Evolutionary conservation across 83 land plant genomes (phyloP), one percentile per base, ranked within the genome.

Genomic region (Picea abies): DNA sequence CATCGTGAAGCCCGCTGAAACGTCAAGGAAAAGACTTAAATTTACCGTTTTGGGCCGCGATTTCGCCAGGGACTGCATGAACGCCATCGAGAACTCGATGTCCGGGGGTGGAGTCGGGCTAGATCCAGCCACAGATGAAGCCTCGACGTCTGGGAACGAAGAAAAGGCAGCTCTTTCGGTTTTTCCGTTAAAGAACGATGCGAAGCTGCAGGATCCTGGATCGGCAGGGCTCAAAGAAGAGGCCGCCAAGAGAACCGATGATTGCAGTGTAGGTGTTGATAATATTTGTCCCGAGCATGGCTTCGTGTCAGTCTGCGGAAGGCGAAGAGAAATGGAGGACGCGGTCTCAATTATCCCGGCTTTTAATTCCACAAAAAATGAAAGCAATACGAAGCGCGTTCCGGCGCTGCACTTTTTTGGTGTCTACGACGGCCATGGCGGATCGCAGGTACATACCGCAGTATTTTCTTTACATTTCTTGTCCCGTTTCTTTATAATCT

Each of bases 371-470:
- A 41, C 22, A 0, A 52, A 23, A 14, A 56, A 56, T 80, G 81
- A 23, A 80, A 37, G 16, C 15, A 20, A 60, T 60, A 26, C 68
- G 12, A 52, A 8, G 39, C 0, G 41, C 39, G 37, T 6, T 11
- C 17, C 29, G 16, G 87, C 87, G 22, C 61, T 92, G 20, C 88
- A 84, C 44, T 92, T 88, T 84, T 92, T 92, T 79, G 94, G 93
- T 29, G 94, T 92, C 22, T 92, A 88, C 83, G 94, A 92, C 49
- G 94, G 94, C 80, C 94, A 92, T 47, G 94, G 94, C 29, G 94
- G 94, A 56, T 80, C 89, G 23, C 89, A 92, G 94, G 94, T 92
- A 29, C 39, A 66, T 52, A 49, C 3, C 15, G 58, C 71, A 68
- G n/a, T 29, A 3, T 62, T 79, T 60, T 22, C 5, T 32, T 79